A percentile compares a stretch with the other conserved stretches of the same genome.
These are phyloP conservation scores for Senecio squalidus DNA, from an alignment of 140 eudicot species.

Conservation along the genomic window DNA sequence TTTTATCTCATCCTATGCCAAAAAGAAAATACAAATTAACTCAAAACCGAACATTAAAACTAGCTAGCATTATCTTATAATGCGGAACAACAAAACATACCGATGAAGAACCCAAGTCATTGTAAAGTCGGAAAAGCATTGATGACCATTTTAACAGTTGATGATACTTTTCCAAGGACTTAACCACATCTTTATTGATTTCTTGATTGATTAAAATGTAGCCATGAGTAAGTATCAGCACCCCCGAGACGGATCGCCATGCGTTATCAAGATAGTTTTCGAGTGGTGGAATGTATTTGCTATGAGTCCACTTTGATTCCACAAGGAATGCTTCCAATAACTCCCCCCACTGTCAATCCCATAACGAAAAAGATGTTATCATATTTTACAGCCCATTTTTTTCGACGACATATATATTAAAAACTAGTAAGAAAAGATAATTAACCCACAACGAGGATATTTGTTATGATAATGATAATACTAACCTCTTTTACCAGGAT, in stretches of 20 bases:
- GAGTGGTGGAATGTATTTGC: constrained; percentile 3
- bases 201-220: constrained; percentile 1
- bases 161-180: neutral
- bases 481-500: constrained; percentile 6
- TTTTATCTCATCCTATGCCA: too few species aligned
- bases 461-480: too few species aligned
- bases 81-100: too few species aligned
- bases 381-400: neutral
- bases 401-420: too few species aligned
- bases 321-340: constrained; percentile 2
- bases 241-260: neutral
- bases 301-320: constrained; percentile 1
- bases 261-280: neutral
- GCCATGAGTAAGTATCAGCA: constrained; percentile 8
- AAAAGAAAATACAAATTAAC: too few species aligned
- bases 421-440: too few species aligned
- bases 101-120: neutral
- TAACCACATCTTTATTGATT: neutral
- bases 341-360: neutral
- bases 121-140: neutral
- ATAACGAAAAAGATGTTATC: neutral
- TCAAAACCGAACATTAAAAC: too few species aligned
- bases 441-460: too few species aligned
- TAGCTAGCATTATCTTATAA: too few species aligned
- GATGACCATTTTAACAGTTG: constrained; percentile 3